Evolutionary conservation across 169 alveolate genomes (phyloP).

Genomic region (Plasmodium vivax): DNA sequence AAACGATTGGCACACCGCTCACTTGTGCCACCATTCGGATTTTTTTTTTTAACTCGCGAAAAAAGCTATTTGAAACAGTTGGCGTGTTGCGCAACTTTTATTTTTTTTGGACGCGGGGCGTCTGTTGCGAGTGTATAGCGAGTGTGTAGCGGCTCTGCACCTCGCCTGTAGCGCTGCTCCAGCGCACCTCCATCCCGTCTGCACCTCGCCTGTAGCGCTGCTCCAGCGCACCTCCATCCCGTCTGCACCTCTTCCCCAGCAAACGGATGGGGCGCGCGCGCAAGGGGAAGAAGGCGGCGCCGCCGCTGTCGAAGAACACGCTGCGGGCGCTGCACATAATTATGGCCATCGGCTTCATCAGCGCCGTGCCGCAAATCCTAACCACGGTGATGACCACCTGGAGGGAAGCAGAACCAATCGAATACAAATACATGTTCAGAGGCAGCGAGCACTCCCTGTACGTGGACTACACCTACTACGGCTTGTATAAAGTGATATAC

Average conservation of each 20-base stretch:
- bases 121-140: too few species aligned
- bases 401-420: constrained; percentile 70
- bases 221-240: not conserved
- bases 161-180: not conserved
- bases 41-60: not conserved
- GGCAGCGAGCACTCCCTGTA: constrained; percentile 44
- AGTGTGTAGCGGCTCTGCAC: not conserved
- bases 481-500: constrained; percentile 58
- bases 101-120: not conserved
- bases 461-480: constrained; percentile 54
- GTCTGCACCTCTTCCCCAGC: not conserved
- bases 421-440: constrained; percentile 52
- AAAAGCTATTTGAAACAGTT: not conserved
- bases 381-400: constrained; percentile 60
- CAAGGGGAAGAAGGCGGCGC: not conserved
- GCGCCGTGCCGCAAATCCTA: constrained; percentile 53
- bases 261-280: not conserved
- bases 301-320: constrained; percentile 34
- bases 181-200: too few species aligned
- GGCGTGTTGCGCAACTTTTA: not conserved
- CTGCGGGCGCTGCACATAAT: constrained; percentile 19
- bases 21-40: not conserved
- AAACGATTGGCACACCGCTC: not conserved
- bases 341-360: constrained; percentile 49
- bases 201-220: not conserved